Conservation (phyloP, 768 basidiomycete species). For the Boletus edulis region DNA sequence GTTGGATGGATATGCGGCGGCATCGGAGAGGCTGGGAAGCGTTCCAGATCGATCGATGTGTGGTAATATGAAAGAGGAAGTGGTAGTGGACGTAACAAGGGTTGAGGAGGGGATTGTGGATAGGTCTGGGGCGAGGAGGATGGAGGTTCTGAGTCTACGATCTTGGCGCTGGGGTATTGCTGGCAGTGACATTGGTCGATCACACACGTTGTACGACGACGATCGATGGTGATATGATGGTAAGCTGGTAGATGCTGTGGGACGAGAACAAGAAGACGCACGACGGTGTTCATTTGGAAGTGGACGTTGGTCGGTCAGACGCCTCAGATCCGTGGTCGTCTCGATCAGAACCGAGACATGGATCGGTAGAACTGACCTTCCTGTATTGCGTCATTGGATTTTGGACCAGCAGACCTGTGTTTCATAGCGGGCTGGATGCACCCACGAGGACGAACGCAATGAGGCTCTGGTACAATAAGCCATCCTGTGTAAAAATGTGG, state of each 20-base stretch:
- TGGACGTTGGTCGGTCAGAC: neutral
- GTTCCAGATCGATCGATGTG: slow-evolving; percentile 14
- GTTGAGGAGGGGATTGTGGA: slow-evolving; percentile 29
- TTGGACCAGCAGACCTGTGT: no score
- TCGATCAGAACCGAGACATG: slow-evolving; percentile 11
- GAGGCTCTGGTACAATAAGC: neutral
- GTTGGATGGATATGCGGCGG: slow-evolving; percentile 10
- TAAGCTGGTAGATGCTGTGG: slow-evolving; percentile 11
- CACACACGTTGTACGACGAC: slow-evolving; percentile 5
- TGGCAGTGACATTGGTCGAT: slow-evolving; percentile 12
- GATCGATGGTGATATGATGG: slow-evolving; percentile 1
- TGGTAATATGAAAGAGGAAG: slow-evolving; percentile 25
- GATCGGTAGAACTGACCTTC: no score
- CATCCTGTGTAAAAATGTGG: slow-evolving; percentile 1
- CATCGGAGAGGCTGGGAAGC: slow-evolving; percentile 17
- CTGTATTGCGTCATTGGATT: no score
- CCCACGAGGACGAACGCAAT: no score
- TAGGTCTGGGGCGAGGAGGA: slow-evolving; percentile 19
- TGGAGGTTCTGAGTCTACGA: slow-evolving; percentile 10
- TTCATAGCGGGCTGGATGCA: neutral
- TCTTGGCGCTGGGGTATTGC: neutral
- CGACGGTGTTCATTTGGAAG: slow-evolving; percentile 23
- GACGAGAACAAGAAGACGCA: slow-evolving; percentile 8
- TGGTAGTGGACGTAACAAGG: slow-evolving; percentile 21
- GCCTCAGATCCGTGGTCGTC: slow-evolving; percentile 2